Percentiles rank a stretch among this genome's conserved stretches.
Conservation (phyloP, 1,284 basidiomycete genomes). For the Marasmius sp. region DNA sequence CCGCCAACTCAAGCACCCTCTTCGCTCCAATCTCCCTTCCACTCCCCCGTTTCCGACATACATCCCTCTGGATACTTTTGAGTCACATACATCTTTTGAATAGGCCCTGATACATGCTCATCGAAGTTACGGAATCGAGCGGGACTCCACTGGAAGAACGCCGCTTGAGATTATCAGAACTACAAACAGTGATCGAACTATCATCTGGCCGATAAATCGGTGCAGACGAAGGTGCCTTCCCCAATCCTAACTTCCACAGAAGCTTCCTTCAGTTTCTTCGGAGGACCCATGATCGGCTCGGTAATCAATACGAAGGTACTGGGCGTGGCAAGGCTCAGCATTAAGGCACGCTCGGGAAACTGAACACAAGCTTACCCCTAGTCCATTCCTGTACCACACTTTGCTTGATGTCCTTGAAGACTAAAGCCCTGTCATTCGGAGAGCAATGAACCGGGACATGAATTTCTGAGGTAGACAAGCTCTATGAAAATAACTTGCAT, state of each 20-base stretch:
- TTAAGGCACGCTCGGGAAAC: not conserved
- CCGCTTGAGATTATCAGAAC: no score
- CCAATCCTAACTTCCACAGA: constrained; percentile 38
- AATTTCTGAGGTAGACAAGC: constrained; percentile 49
- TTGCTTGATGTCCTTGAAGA: constrained; percentile 51
- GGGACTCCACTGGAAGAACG: no score
- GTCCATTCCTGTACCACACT: constrained; percentile 53
- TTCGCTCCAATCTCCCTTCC: no score
- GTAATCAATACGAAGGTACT: constrained; percentile 39
- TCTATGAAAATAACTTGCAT: constrained; percentile 25
- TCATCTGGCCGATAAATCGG: constrained; percentile 8
- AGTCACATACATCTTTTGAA: no score
- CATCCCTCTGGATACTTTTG: no score
- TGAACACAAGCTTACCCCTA: constrained; percentile 42
- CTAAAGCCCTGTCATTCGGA: constrained; percentile 49
- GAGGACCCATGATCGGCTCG: constrained; percentile 52
- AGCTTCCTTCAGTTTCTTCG: constrained; percentile 39
- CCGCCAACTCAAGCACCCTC: no score
- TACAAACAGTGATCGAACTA: not conserved
- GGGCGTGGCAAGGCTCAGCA: not conserved
- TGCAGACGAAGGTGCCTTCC: constrained; percentile 37
- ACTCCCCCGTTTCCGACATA: no score
- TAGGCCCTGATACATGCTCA: no score
- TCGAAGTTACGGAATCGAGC: no score
- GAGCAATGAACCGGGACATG: constrained; percentile 49